phyloP scores from a whole-genome alignment of 352 stramenopile genomes.

The Pythium guiyangense region DNA sequence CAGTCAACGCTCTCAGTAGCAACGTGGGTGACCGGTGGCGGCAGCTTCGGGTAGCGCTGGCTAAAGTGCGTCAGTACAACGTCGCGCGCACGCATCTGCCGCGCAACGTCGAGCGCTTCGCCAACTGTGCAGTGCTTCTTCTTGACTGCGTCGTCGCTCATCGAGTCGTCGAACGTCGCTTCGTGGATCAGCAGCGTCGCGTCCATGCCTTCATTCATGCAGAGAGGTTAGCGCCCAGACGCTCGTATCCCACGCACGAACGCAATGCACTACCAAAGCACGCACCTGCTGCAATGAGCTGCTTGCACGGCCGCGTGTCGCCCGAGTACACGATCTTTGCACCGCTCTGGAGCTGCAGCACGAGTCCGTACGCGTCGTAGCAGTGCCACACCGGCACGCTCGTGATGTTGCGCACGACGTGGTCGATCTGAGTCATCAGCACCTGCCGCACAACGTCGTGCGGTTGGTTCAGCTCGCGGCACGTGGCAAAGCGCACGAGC shows the following conservation, averaged over 20 bases:
- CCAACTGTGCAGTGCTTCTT: slow-evolving; percentile 94
- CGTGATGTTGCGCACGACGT: slow-evolving; percentile 26
- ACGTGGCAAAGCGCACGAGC: slow-evolving; percentile 34
- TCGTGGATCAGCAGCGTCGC: slow-evolving; percentile 93
- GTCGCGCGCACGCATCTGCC: slow-evolving; percentile 66
- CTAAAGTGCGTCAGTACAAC: slow-evolving; percentile 96
- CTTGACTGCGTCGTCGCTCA: slow-evolving; percentile 88
- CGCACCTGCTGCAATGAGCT: slow-evolving; percentile 41
- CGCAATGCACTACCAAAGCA: no score
- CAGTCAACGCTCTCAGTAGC: not conserved
- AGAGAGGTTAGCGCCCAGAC: no score
- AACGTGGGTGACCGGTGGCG: slow-evolving; percentile 19
- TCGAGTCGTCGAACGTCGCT: slow-evolving; percentile 96
- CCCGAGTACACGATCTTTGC: slow-evolving; percentile 89
- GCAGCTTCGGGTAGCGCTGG: slow-evolving; percentile 64
- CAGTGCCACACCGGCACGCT: slow-evolving; percentile 82
- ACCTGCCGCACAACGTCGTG: slow-evolving; percentile 16
- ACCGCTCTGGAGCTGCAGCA: slow-evolving; percentile 41
- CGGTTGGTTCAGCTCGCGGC: slow-evolving; percentile 50
- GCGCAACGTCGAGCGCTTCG: slow-evolving; percentile 86
- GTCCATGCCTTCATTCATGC: slow-evolving; percentile 20
- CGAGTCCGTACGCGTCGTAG: slow-evolving; percentile 70
- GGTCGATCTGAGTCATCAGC: slow-evolving; percentile 28
- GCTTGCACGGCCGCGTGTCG: slow-evolving; percentile 89
- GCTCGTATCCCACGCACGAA: no score